Evolutionary conservation across 208 protist species (phyloP).

Genomic region (Vickermania spadyakhi): DNA sequence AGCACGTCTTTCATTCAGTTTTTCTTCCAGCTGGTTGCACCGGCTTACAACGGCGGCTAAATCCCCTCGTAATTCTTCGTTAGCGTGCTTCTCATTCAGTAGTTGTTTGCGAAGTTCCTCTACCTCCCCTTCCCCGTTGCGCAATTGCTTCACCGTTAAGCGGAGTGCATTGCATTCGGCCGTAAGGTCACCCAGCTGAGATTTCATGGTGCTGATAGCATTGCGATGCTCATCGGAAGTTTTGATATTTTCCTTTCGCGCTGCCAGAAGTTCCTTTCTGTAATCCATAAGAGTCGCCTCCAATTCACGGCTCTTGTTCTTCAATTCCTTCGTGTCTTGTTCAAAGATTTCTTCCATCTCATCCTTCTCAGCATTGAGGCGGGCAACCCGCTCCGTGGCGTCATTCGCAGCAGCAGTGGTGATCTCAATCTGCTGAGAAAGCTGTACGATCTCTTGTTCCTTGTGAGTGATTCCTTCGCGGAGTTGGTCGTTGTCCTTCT

Average conservation of each 20-base stretch:
- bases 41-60: slow-evolving; percentile 43
- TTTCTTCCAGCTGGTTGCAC: slow-evolving; percentile 51
- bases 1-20: slow-evolving; percentile 54
- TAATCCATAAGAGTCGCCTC: slow-evolving; percentile 39
- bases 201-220: slow-evolving; percentile 29
- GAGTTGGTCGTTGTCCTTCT: slow-evolving; percentile 21
- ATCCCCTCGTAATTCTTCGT: slow-evolving; percentile 47
- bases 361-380: slow-evolving; percentile 44
- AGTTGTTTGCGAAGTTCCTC: slow-evolving; percentile 33
- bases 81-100: slow-evolving; percentile 30
- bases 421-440: slow-evolving; percentile 36
- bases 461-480: slow-evolving; percentile 16
- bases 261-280: slow-evolving; percentile 28
- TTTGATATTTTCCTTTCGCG: slow-evolving; percentile 38
- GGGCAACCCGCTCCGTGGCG: slow-evolving; percentile 37
- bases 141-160: slow-evolving; percentile 15
- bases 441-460: slow-evolving; percentile 51
- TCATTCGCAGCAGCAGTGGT: slow-evolving; percentile 28
- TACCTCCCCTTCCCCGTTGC: slow-evolving; percentile 23
- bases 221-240: slow-evolving; percentile 25
- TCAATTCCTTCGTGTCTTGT: slow-evolving; percentile 41
- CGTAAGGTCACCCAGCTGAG: slow-evolving; percentile 25
- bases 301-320: slow-evolving; percentile 37
- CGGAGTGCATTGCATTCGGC: slow-evolving; percentile 30
- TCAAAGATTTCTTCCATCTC: slow-evolving; percentile 46